A percentile compares a stretch with the other conserved stretches of the same genome.
These are phyloP conservation scores for Fraxinus sp. DNA, from an alignment of 305 asterid genomes.

Conservation along the genomic window DNA sequence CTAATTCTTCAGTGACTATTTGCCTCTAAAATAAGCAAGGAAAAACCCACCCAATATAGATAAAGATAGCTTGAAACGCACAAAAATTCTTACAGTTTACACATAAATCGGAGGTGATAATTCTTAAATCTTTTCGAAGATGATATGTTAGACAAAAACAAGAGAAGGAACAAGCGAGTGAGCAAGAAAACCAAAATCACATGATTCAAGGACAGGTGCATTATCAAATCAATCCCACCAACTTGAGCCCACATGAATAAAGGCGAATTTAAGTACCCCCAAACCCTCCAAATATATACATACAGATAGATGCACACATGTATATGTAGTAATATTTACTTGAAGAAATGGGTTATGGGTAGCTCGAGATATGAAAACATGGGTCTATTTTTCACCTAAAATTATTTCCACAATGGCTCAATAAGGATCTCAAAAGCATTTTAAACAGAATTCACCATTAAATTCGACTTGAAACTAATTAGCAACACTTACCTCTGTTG, in stretches of 20 bases:
- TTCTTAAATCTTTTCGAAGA: not conserved
- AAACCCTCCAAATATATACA: not conserved
- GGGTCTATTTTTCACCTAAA: not conserved
- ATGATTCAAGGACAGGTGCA: slow-evolving; percentile 48
- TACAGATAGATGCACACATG: not conserved
- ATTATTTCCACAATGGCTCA: not conserved
- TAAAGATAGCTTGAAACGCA: slow-evolving; percentile 14
- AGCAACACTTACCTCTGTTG: slow-evolving; percentile 4
- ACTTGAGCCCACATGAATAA: slow-evolving; percentile 60
- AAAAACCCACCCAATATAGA: slow-evolving; percentile 2
- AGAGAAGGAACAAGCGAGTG: slow-evolving; percentile 33
- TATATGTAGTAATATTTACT: not conserved
- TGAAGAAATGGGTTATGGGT: not conserved
- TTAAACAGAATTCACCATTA: not conserved
- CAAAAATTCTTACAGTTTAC: not conserved
- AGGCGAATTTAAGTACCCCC: slow-evolving; percentile 46
- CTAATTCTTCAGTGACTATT: slow-evolving; percentile 6
- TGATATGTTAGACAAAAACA: not conserved
- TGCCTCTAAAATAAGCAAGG: slow-evolving; percentile 26
- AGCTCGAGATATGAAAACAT: not conserved
- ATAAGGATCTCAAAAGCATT: not conserved
- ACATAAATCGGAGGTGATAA: not conserved
- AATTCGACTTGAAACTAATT: not conserved
- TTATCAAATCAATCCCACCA: slow-evolving; percentile 57
- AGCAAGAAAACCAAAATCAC: slow-evolving; percentile 46